Conservation (phyloP, 2,329 filamentous ascomycete species). For the Aphanoascus verrucosus region DNA sequence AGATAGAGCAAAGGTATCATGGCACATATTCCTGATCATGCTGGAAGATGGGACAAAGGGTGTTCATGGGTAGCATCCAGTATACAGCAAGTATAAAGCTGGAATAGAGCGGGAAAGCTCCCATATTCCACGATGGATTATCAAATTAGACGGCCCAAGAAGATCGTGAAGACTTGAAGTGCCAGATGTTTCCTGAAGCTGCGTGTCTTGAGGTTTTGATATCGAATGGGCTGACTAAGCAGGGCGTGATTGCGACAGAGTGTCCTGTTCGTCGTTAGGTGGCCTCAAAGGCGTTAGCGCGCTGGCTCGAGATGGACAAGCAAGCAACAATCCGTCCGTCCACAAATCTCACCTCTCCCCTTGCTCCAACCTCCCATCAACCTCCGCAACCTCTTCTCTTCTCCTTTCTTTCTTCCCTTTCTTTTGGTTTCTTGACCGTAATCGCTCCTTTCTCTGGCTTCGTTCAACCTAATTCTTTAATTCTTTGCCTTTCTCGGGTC, state of each 20-base stretch:
- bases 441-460: conserved; percentile 27
- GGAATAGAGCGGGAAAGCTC: no score
- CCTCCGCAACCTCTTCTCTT: conserved; percentile 21
- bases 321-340: conserved; percentile 9
- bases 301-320: conserved; percentile 11
- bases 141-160: no score
- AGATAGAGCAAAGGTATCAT: no score
- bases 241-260: conserved; percentile 14
- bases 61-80: no score
- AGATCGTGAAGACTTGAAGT: no score
- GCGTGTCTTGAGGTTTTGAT: not conserved
- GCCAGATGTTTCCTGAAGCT: not conserved
- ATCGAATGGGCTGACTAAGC: conserved; percentile 5
- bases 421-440: conserved; percentile 14
- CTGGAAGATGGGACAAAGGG: no score
- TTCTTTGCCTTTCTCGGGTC: conserved; percentile 21
- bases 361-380: conserved; percentile 17
- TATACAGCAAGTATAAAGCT: no score
- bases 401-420: conserved; percentile 20
- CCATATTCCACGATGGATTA: no score
- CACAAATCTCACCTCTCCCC: conserved; percentile 16
- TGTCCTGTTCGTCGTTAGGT: conserved; percentile 14
- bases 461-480: conserved; percentile 24
- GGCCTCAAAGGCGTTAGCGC: conserved; percentile 16
- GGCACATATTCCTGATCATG: no score